Percentiles rank a stretch among this genome's conserved stretches.
These are phyloP conservation scores for Eucalyptus erythrocorys DNA, from an alignment of 345 rosid species.

Conservation along the genomic window DNA sequence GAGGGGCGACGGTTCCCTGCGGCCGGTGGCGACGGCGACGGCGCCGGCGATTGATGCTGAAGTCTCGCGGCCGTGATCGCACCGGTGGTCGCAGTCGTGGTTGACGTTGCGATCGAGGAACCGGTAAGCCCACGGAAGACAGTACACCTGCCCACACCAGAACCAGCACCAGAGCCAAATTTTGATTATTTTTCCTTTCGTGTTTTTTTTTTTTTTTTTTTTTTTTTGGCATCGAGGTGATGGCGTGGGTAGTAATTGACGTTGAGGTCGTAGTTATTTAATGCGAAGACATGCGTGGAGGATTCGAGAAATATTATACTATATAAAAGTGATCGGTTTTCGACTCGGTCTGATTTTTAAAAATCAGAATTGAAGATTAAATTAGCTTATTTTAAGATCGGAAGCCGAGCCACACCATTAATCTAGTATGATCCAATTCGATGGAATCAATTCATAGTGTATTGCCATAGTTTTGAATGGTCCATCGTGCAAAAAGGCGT, in stretches of 20 bases:
- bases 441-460: too few relatives aligned
- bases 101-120: background rate
- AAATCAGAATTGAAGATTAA: accelerated
- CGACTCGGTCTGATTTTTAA: accelerated
- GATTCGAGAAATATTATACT: background rate
- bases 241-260: background rate
- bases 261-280: background rate
- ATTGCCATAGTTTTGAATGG: accelerated
- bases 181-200: background rate
- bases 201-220: too few relatives aligned
- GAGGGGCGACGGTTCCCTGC: background rate
- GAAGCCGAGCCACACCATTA: accelerated
- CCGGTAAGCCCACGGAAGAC: too few relatives aligned
- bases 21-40: background rate
- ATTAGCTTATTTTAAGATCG: too few relatives aligned
- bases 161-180: background rate
- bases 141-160: background rate
- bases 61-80: background rate
- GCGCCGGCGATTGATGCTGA: background rate
- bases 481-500: background rate
- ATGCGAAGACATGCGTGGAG: background rate
- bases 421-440: accelerated
- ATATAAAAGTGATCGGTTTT: too few relatives aligned
- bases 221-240: background rate
- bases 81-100: background rate